A percentile compares a stretch with the other conserved stretches of the same genome.
Evolutionary conservation across 169 alveolate genomes (phyloP).

Genomic region (Plasmodium sp.): DNA sequence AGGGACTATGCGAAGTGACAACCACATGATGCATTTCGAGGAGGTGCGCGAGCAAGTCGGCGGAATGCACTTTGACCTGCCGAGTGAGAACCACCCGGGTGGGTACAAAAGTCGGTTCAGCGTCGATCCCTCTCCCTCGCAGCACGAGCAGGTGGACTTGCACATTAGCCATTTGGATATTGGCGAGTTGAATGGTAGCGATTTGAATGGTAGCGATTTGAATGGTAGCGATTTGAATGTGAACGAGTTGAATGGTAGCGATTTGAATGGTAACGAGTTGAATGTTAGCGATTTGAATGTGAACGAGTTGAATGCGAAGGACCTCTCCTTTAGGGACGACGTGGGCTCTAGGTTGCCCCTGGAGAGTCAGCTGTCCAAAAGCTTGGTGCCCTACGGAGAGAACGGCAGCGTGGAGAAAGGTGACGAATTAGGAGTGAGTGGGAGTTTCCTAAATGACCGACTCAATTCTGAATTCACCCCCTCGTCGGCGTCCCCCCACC

Average conservation of each 20-base stretch:
- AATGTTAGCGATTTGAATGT: not conserved
- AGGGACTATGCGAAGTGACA: slow-evolving; percentile 28
- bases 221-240: not conserved
- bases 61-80: slow-evolving; percentile 11
- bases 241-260: not conserved
- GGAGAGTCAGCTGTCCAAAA: slow-evolving; percentile 66
- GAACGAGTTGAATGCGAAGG: not conserved
- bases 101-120: slow-evolving; percentile 38
- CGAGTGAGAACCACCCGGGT: not conserved
- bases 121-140: slow-evolving; percentile 37
- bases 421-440: slow-evolving; percentile 12
- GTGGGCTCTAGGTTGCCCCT: slow-evolving; percentile 34
- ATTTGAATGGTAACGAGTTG: not conserved
- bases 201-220: not conserved
- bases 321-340: slow-evolving; percentile 27
- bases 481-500: slow-evolving; percentile 10
- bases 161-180: slow-evolving; percentile 13
- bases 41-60: slow-evolving; percentile 56
- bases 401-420: slow-evolving; percentile 4
- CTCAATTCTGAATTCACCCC: slow-evolving; percentile 52
- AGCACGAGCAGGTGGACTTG: slow-evolving; percentile 54
- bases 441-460: slow-evolving; percentile 20
- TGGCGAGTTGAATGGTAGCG: not conserved
- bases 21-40: slow-evolving; percentile 24
- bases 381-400: slow-evolving; percentile 17